Evolutionary conservation across 306 rosid species (phyloP).

Genomic region (Pachyrhizus erosus): DNA sequence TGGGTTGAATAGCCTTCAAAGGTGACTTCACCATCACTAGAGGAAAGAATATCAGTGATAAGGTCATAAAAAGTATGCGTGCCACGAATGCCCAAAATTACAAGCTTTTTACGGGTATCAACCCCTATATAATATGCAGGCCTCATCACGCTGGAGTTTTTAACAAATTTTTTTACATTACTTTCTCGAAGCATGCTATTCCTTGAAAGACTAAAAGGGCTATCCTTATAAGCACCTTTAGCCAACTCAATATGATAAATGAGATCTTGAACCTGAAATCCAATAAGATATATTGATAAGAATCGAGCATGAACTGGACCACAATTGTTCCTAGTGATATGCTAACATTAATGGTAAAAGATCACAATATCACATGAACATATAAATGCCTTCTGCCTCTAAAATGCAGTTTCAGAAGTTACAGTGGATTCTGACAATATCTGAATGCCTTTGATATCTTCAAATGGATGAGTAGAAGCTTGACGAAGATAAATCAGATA

Average conservation of each 20-base stretch:
- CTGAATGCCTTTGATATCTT: conserved; percentile 73
- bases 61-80: conserved; percentile 92
- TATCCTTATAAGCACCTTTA: conserved; percentile 77
- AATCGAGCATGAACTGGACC: conserved; percentile 24
- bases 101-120: conserved; percentile 77
- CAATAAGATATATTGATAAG: conserved; percentile 45
- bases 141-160: conserved; percentile 80
- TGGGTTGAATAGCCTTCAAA: conserved; percentile 91
- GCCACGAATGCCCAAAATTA: conserved; percentile 90
- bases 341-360: conserved; percentile 29
- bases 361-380: conserved; percentile 34
- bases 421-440: conserved; percentile 78
- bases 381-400: conserved; percentile 33
- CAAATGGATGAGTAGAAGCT: conserved; percentile 69
- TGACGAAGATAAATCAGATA: conserved; percentile 93
- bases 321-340: conserved; percentile 2
- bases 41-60: conserved; percentile 82
- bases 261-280: conserved; percentile 84
- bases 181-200: conserved; percentile 91
- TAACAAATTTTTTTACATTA: conserved; percentile 82
- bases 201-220: conserved; percentile 66
- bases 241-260: conserved; percentile 89
- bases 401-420: conserved; percentile 48
- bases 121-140: conserved; percentile 92
- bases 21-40: conserved; percentile 75